Conservation (phyloP, 2,329 filamentous ascomycete species). For the Aspergillus proliferans region DNA sequence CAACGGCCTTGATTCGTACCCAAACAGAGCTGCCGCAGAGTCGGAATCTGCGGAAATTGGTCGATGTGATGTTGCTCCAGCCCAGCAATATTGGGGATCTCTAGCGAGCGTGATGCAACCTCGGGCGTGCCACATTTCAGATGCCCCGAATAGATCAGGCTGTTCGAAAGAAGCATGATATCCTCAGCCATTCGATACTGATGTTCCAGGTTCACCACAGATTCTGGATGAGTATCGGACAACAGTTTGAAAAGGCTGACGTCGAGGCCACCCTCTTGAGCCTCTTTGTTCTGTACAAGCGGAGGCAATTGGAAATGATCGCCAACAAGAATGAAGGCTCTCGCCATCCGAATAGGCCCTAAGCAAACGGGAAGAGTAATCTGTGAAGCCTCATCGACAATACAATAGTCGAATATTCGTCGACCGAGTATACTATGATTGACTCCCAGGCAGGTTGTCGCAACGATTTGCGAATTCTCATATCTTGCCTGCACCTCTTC, state of each 20-base stretch:
- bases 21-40: constrained; percentile 48
- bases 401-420: constrained; percentile 93
- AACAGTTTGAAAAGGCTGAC: constrained; percentile 90
- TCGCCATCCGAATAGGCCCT: constrained; percentile 86
- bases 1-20: constrained; percentile 50
- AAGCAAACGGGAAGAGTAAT: constrained; percentile 94
- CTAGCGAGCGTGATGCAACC: constrained; percentile 63
- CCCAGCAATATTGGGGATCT: constrained; percentile 59
- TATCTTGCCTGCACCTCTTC: constrained; percentile 79
- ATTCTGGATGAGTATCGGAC: constrained; percentile 78
- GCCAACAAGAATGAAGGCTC: constrained; percentile 88
- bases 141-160: constrained; percentile 82
- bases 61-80: constrained; percentile 53
- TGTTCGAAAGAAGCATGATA: constrained; percentile 90
- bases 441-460: constrained; percentile 89
- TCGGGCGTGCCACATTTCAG: constrained; percentile 80
- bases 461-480: constrained; percentile 81
- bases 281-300: constrained; percentile 85
- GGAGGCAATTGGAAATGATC: constrained; percentile 96
- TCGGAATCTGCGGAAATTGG: constrained; percentile 13
- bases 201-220: constrained; percentile 86
- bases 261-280: constrained; percentile 78
- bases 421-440: constrained; percentile 83
- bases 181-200: constrained; percentile 99
- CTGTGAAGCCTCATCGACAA: constrained; percentile 95